Evolutionary conservation across 371 early-diverging fungal genomes (phyloP), one percentile per base, ranked within the genome.

Genomic region (Mucor indicus): DNA sequence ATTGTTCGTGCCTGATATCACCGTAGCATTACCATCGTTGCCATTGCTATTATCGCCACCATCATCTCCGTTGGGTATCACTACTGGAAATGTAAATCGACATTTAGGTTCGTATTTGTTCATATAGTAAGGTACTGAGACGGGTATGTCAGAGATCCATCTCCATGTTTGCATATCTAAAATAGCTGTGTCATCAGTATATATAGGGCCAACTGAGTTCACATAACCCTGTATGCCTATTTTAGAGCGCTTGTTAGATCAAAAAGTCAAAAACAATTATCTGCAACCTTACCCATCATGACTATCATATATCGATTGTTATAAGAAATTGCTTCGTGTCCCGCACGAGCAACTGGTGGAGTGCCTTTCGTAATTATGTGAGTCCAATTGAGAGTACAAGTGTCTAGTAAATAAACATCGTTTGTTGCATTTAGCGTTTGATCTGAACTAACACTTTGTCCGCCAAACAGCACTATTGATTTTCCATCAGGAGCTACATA

Each of bases 301-400:
- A 65, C 38, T 9, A 74, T 48, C 68, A 67, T 69, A 25, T 69
- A 67, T 23, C 57, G 50, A 21, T 62, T 55, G 12, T 29, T 6
- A 41, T 58, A 64, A 7, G 44, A 20, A 17, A 65, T 46, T 11
- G 75, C 62, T 53, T 63, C 53, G 44, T 74, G 75, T 8, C 65
- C 67, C 22, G 66, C 64, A 38, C 53, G 57, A 30, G 57, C 41
- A 31, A 53, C 11, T 33, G 57, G 51, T 7, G 50, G 55, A 16
- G 13, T 48, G 10, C 59, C 59, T 1, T 38, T 12, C 6, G 40
- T 48, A 0, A 33, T 25, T n/a, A 49, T 39, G 9, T 30, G 25
- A 3, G 59, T 32, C 59, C 59, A 58, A 29, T 48, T 58, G 11
- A 52, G 40, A 2, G 53, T 38, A 27, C 49, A 52, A 13, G 59